phyloP scores from a whole-genome alignment of 2,329 filamentous ascomycete species.

The Alternaria longipes region DNA sequence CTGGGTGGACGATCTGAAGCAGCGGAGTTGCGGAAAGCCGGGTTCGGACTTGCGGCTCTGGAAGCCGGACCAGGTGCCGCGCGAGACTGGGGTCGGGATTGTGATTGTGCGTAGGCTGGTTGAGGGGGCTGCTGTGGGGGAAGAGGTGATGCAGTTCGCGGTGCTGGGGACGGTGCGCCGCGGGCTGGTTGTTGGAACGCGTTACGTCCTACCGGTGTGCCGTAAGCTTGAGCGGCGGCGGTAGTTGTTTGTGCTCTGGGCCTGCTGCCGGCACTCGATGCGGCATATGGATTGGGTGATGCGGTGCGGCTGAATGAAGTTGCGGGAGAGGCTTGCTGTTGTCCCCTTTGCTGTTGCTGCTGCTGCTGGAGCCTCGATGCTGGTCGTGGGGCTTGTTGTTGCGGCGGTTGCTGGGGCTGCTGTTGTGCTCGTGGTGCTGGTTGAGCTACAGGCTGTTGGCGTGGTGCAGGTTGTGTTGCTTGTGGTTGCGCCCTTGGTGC shows the following conservation, averaged over 20 bases:
- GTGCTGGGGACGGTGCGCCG: constrained; percentile 50
- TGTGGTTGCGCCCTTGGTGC: constrained; percentile 10
- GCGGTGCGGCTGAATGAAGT: constrained; percentile 29
- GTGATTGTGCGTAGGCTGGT: constrained; percentile 35
- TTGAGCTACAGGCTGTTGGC: constrained; percentile 12
- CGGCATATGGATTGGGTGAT: constrained; percentile 72
- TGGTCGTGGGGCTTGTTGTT: constrained; percentile 5
- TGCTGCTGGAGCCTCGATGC: constrained; percentile 14
- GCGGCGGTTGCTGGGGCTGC: constrained; percentile 7
- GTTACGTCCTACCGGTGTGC: constrained; percentile 41
- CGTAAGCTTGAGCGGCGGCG: constrained; percentile 43
- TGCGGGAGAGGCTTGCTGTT: constrained; percentile 19
- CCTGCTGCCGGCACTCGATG: constrained; percentile 40
- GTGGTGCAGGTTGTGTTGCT: constrained; percentile 11
- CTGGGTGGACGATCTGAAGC: constrained; percentile 59
- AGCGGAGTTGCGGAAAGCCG: constrained; percentile 57
- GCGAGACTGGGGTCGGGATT: constrained; percentile 29
- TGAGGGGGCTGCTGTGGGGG: constrained; percentile 52
- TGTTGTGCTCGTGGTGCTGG: constrained; percentile 1
- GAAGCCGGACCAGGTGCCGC: constrained; percentile 44
- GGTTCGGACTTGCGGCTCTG: constrained; percentile 62
- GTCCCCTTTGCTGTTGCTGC: constrained; percentile 8
- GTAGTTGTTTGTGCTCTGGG: constrained; percentile 51
- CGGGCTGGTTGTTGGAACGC: constrained; percentile 51
- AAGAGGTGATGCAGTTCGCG: constrained; percentile 56